A percentile compares a stretch with the other conserved stretches of the same genome.
Evolutionary conservation across 2,329 filamentous ascomycete species (phyloP).

Genomic region (Pezicula rhizophila): DNA sequence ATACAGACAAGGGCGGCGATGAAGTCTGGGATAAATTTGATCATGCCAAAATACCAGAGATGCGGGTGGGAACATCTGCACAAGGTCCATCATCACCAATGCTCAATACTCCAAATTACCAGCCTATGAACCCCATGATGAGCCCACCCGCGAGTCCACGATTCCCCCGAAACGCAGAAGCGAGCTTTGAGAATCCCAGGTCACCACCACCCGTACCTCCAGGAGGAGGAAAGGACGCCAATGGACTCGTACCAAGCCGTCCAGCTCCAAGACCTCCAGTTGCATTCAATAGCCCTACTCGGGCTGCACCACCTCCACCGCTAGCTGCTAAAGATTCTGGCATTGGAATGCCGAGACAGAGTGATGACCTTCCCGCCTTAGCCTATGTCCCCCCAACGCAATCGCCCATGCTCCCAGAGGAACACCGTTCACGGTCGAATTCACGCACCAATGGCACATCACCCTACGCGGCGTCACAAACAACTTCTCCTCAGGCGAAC

Average conservation of each 20-base stretch:
- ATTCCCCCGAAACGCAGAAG: conserved; percentile 83
- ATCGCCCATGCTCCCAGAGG: conserved; percentile 55
- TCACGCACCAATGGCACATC: conserved; percentile 53
- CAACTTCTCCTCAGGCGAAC: conserved; percentile 28
- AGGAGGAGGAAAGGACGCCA: conserved; percentile 42
- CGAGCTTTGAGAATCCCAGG: conserved; percentile 95
- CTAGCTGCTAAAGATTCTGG: conserved; percentile 56
- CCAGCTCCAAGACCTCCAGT: conserved; percentile 83
- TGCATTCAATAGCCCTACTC: conserved; percentile 61
- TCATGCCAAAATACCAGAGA: conserved; percentile 61
- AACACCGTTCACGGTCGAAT: conserved; percentile 63
- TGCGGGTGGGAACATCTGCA: conserved; percentile 33
- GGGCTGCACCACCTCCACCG: conserved; percentile 50
- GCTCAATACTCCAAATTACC: conserved; percentile 49
- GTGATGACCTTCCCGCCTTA: conserved; percentile 43
- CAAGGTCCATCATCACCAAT: conserved; percentile 23
- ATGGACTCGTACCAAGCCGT: conserved; percentile 67
- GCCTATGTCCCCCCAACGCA: conserved; percentile 25
- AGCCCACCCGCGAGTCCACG: conserved; percentile 79
- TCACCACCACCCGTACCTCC: conserved; percentile 78
- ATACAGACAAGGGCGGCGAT: conserved; percentile 65
- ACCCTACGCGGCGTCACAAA: conserved; percentile 19
- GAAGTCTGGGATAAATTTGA: conserved; percentile 97
- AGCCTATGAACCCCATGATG: conserved; percentile 55
- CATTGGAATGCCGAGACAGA: conserved; percentile 53